Conservation (phyloP, 2,329 filamentous ascomycete species). For the Aspergillus sp. region DNA sequence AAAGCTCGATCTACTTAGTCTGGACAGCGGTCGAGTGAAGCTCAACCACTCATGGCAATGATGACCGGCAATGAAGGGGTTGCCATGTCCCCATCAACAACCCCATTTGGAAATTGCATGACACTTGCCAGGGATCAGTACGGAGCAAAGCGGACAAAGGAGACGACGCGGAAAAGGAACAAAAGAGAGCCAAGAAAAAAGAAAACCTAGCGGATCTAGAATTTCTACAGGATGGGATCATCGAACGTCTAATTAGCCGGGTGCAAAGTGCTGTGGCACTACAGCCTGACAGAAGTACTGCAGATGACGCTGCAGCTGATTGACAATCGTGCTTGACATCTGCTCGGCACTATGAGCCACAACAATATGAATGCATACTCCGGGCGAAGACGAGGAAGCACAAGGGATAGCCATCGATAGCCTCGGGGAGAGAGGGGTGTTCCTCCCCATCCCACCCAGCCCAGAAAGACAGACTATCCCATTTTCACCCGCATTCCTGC, state of each 20-base stretch:
- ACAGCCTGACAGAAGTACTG: neutral
- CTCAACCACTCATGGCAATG: neutral
- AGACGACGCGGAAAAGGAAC: neutral
- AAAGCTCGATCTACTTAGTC: neutral
- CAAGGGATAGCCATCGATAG: neutral
- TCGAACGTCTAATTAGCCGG: neutral
- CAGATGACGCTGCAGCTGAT: neutral
- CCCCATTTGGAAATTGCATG: neutral
- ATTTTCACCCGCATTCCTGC: slow-evolving; percentile 3
- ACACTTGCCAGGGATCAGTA: neutral
- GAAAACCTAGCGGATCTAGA: neutral
- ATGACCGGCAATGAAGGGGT: neutral
- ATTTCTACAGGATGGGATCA: neutral
- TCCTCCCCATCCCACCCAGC: no score
- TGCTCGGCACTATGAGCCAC: neutral
- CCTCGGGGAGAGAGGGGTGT: neutral
- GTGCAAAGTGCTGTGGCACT: neutral
- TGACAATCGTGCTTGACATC: neutral
- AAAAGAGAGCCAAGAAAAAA: neutral
- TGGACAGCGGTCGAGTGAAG: neutral
- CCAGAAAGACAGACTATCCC: neutral
- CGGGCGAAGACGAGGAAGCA: neutral
- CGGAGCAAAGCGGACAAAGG: neutral
- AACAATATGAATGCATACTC: neutral
- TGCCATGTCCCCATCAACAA: neutral